Evolutionary conservation across 2,329 filamentous ascomycete species (phyloP).

Genomic region (Neofusicoccum sp.): DNA sequence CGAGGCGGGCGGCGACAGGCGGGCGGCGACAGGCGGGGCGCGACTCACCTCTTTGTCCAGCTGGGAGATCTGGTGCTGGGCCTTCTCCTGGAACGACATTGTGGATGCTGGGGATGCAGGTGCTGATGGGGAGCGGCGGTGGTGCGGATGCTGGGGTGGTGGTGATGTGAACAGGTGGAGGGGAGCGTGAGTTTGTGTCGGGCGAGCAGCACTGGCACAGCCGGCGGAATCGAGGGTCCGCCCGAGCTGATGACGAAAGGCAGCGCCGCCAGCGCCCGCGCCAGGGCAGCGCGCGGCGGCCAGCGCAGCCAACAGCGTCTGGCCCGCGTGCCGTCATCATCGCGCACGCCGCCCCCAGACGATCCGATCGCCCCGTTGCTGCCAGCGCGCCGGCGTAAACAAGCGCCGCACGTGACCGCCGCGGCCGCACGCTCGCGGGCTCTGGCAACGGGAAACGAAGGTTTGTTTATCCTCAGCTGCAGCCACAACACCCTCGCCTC

Average conservation of each 20-base stretch:
- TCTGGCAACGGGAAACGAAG: constrained; percentile 16
- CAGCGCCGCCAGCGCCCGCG: no score
- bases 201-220: background rate
- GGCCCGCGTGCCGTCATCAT: background rate
- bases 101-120: constrained; percentile 32
- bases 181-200: constrained; percentile 13
- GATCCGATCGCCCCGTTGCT: background rate
- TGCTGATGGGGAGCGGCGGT: background rate
- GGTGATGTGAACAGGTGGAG: constrained; percentile 8
- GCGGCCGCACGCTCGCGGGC: background rate
- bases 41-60: constrained; percentile 78
- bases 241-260: constrained; percentile 8
- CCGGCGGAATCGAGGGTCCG: constrained; percentile 11
- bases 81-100: constrained; percentile 76
- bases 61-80: constrained; percentile 72
- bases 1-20: background rate
- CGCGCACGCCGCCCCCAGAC: background rate
- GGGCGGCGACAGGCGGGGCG: no score
- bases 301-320: background rate
- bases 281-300: background rate
- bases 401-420: constrained; percentile 7
- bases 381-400: background rate
- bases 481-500: background rate
- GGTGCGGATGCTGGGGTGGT: background rate
- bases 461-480: constrained; percentile 16